phyloP scores from a whole-genome alignment of 106 monocot species.

The Acanthochlamys bracteata region DNA sequence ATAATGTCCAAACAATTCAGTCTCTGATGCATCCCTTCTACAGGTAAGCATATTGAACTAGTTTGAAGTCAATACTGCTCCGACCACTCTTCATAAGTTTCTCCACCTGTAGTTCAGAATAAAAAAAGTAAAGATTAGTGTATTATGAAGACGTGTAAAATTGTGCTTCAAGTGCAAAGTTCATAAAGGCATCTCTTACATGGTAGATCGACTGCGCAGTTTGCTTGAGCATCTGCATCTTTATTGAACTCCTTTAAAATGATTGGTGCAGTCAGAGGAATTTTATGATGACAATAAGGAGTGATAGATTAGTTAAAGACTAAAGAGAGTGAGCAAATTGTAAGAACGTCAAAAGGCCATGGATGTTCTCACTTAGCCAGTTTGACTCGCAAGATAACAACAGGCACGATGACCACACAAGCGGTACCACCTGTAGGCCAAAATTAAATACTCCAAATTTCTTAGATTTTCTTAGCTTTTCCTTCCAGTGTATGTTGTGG shows the following conservation, averaged over 20 bases:
- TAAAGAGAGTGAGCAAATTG: not conserved
- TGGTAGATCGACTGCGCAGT: conserved; percentile 41
- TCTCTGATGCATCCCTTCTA: no score
- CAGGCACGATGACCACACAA: no score
- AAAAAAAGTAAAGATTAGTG: not conserved
- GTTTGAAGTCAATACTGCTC: no score
- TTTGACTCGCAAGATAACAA: no score
- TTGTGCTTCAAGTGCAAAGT: no score
- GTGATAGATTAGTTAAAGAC: not conserved
- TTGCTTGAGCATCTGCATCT: conserved; percentile 65
- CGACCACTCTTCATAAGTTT: not conserved
- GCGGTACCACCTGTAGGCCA: no score
- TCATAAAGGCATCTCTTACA: conserved; percentile 11
- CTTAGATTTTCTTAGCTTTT: no score
- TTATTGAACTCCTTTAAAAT: conserved; percentile 52
- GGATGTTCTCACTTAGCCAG: no score
- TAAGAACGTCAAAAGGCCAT: not conserved
- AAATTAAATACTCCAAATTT: no score
- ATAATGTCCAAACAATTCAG: no score
- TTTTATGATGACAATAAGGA: not conserved
- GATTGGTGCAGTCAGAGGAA: not conserved
- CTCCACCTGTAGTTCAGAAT: conserved; percentile 8
- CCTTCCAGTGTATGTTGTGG: no score
- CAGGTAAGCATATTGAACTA: no score
- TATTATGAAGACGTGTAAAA: not conserved